Base-by-base conservation (phyloP, 768 basidiomycete species). In the Auricularia cornea region DNA sequence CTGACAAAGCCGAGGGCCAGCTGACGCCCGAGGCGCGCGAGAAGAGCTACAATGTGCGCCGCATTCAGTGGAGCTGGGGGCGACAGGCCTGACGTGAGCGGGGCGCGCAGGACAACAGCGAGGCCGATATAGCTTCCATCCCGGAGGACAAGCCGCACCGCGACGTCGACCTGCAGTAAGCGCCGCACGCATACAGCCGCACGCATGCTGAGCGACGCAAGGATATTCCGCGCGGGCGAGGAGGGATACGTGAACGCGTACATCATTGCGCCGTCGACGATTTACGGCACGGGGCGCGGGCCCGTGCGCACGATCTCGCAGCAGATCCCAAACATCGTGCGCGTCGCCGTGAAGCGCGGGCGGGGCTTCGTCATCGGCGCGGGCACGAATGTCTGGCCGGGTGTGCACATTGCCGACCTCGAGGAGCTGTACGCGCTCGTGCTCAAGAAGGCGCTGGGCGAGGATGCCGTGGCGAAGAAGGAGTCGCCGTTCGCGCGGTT, bases 191-290 rank as follows among this genome's bases (percentile, higher is more conserved):
- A 23, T 33, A 26, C 26, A 28, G 56, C 16, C 23, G 10, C 0
- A 1, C 35, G 35, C 35, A 38, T 2, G 59, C n/a, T 35, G 14
- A 30, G 35, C 20, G 2, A 31, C 14, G 20, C 20, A 18, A 66
- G 65, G 23, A 66, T 66, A 18, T 66, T 66, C 29, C 44, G 32
- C 8, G 65, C 65, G 12, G 62, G 62, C 40, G 44, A 66, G 41
- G 52, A 63, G 14, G 65, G 65, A 2, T 56, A 59, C 23, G 60
- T 66, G 12, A 38, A 66, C 28, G 57, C 65, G 32, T 66, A 60
- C 62, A 66, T 66, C 62, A 60, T 66, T 20, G 44, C 65, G 28
- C 65, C 65, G 3, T 63, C 65, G 1, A 63, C 62, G 14, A 63
- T 66, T 29, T 66, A 66, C 28, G 65, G 62, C 18, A 63, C 33